phyloP scores from a whole-genome alignment of 202 grass and related monocot species.

The Setaria italica region DNA sequence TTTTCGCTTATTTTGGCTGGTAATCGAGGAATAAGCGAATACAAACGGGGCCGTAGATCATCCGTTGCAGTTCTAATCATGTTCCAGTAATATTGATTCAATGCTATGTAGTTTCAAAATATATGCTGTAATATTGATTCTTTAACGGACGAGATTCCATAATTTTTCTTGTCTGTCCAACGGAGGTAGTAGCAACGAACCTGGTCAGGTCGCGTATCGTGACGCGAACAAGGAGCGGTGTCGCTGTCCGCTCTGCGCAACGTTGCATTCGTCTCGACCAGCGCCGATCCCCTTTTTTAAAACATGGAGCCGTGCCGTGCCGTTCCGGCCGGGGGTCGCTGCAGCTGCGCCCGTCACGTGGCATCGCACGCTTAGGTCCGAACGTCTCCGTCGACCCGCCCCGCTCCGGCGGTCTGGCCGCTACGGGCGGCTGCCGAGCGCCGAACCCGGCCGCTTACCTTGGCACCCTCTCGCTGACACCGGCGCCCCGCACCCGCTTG shows the following conservation, averaged over 20 bases:
- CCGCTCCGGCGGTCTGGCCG: conserved; percentile 5
- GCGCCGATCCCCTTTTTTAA: conserved; percentile 22
- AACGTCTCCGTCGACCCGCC: background rate
- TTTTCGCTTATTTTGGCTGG: too few species aligned
- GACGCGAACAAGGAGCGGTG: background rate
- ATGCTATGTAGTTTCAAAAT: too few species aligned
- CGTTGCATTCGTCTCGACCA: conserved; percentile 17
- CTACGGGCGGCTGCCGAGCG: background rate
- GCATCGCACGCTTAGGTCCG: conserved; percentile 5
- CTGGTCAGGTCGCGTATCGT: background rate
- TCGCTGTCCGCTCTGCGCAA: background rate
- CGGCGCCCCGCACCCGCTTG: background rate
- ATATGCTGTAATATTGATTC: too few species aligned
- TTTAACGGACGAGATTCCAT: too few species aligned
- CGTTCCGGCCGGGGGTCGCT: conserved; percentile 12
- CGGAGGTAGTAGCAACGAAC: too few species aligned
- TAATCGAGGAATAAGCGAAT: too few species aligned
- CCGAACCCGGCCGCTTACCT: background rate
- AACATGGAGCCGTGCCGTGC: conserved; percentile 32
- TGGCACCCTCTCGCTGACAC: background rate
- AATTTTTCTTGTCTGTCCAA: too few species aligned
- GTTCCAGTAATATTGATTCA: too few species aligned
- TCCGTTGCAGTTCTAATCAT: too few species aligned
- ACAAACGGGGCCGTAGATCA: too few species aligned
- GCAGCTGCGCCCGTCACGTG: conserved; percentile 40